These are phyloP conservation scores for Hortiboletus campestris DNA, from an alignment of 768 basidiomycete genomes.

Conservation along the genomic window DNA sequence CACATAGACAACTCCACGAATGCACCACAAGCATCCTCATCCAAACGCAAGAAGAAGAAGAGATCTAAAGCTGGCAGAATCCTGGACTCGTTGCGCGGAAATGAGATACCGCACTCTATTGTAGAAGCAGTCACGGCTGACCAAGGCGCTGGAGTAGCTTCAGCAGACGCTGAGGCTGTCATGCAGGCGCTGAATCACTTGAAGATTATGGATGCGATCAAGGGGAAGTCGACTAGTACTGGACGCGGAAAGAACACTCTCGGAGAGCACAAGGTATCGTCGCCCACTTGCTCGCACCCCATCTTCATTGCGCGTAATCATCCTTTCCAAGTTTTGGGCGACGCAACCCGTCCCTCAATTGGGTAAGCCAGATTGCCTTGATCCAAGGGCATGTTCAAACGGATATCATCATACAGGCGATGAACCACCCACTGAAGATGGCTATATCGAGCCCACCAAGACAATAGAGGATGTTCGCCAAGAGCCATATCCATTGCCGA, in stretches of 20 bases:
- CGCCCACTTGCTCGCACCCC: neutral
- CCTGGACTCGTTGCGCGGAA: conserved; percentile 47
- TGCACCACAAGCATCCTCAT: conserved; percentile 35
- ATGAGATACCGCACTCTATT: conserved; percentile 56
- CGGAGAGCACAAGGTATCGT: conserved; percentile 82
- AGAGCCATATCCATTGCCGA: conserved; percentile 84
- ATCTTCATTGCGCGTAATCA: conserved; percentile 9
- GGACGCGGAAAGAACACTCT: conserved; percentile 77
- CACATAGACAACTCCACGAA: conserved; percentile 12
- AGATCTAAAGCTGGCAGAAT: conserved; percentile 67
- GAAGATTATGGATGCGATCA: conserved; percentile 80
- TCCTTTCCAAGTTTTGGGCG: conserved; percentile 76
- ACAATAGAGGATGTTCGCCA: conserved; percentile 78
- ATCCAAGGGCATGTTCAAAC: neutral
- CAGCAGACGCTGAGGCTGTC: conserved; percentile 64
- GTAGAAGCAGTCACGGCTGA: conserved; percentile 68
- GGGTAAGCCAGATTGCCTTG: conserved; percentile 40
- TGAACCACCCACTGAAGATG: conserved; percentile 67
- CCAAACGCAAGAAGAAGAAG: conserved; percentile 83
- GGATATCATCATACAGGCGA: conserved; percentile 46
- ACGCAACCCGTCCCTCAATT: conserved; percentile 97
- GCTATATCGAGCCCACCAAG: conserved; percentile 83
- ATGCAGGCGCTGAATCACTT: conserved; percentile 69
- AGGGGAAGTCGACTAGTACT: conserved; percentile 76
- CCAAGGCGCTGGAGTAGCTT: conserved; percentile 40